Base-by-base conservation (phyloP, 345 rosid species). In the Trapa bicornis region DNA sequence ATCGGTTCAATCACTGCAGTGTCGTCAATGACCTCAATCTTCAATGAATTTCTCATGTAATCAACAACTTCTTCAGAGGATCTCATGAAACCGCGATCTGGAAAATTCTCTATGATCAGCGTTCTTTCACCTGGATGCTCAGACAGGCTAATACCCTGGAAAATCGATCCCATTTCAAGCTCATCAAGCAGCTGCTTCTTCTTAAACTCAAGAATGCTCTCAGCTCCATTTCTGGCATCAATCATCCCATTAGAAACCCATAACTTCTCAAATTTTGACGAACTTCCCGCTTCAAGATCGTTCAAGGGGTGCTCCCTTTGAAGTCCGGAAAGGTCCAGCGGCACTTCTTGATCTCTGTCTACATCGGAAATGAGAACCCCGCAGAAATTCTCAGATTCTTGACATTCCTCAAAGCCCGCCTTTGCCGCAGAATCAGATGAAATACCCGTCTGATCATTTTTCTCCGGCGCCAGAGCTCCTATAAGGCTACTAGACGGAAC, bases 11-110 rank as follows among this genome's bases (percentile, higher is more conserved):
- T 75, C 83, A 89, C 64, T 3, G 87, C 95, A 15, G 88, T 87
- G 72, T 92, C 92, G 76, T 92, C 97, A 67, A 88, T 77, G 37
- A 90, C 74, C 71, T 86, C 80, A 68, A 87, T 67, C 71, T 80
- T 83, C 76, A 84, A 61, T 13, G 98, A 80, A 61, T 71, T 67
- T 32, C 83, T 77, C 67, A 65, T 71, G 63, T 74, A 70, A 10
- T 57, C 73, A 60, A 73, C 79, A 35, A 69, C 64, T 61, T 75
- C 76, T 37, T 74, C 12, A 3, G 35, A 9, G 8, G 17, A 71
- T 64, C 71, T 75, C 80, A 29, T 60, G 72, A 35, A 67, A 73
- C 42, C 70, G 53, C 37, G 32, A 65, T 70, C 58, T 65, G 62
- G 52, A 67, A 65, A 39, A 37, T 42, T 70, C 72, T 67, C 78